Base-by-base conservation (phyloP, 371 early-diverging fungal species). In the Actinomortierella ambigua region DNA sequence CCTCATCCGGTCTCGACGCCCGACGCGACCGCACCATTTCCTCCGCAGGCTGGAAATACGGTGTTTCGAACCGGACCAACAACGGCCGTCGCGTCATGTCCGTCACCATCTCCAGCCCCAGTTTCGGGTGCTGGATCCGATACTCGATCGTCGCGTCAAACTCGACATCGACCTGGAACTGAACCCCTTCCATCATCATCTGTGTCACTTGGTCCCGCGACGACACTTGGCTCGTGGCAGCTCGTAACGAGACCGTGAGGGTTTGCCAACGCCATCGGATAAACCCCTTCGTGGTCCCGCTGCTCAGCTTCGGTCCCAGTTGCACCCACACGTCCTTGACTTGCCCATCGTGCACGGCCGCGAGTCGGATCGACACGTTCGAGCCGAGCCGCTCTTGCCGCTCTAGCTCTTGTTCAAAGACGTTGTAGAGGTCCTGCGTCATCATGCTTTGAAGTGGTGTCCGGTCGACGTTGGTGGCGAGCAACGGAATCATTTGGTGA, bases 21-120 rank as follows among this genome's bases (percentile, higher is more conserved):
- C 57, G 61, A 43, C 82, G 75, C 8, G 78, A 80, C 13, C 76
- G 69, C 2, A 85, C 80, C 82, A 84, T 83, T 15, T 71, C 50
- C 40, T 77, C 78, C 1, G 84, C 84, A 20, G 86, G 83, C 53
- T 77, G 75, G 55, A 86, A 86, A 61, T 77, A 84, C 6, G 86
- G 86, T 7, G 85, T 81, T 46, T 81, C 86, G 57, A 86, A 82
- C 43, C 84, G 78, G 52, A 86, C 78, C 85, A 17, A 81, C 78
- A 8, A 85, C 44, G n/a, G 66, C 61, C 3, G 62, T 67, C n/a
- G 44, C 14, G n/a, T 59, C 42, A 34, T n/a, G n/a, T n/a, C n/a
- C n/a, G n/a, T n/a, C n/a, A n/a, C n/a, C n/a, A n/a, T n/a, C n/a
- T n/a, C n/a, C n/a, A n/a, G n/a, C n/a, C n/a, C n/a, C n/a, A 66